Evolutionary conservation across 352 stramenopile genomes (phyloP), one percentile per base, ranked within the genome.

Genomic region (Pythium aquatile): DNA sequence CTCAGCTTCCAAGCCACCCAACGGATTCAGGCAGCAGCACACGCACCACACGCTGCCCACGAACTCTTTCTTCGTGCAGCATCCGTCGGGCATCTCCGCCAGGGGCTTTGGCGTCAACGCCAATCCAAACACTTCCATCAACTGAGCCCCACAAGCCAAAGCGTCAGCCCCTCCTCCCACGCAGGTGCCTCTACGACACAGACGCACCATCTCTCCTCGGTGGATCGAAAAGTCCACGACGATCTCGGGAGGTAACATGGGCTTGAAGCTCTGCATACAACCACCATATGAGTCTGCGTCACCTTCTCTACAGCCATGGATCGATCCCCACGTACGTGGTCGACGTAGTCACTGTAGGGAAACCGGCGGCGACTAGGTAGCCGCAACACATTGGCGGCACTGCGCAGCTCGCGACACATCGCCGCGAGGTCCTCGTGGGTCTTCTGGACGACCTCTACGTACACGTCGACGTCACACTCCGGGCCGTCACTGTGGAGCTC

Each of bases 171-270:
- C 20, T 24, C 20, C 20, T 24, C 20, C 20, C 20, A 24, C 20
- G 20, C 20, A 24, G 20, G 20, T 24, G 20, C 20, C 20, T 24
- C 0, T 24, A 24, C 20, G 20, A 24, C 20, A 24, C 3, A 16
- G 6, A 29, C 68, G 24, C 55, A 95, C 85, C 74, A 95, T 54
- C 66, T 92, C 83, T 33, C 83, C 87, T 17, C 83, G 81, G 54
- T 93, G 80, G 40, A 95, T 82, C 9, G 87, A 95, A 57, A 94
- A 92, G 39, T 95, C 87, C 26, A 95, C 78, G 16, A 93, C 77
- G 26, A 94, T 70, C 65, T 93, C 85, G 1, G 75, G 75, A 9
- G 85, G 85, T 24, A 95, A 70, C 39, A 73, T 52, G 5, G 87
- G 77, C 61, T 93, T 88, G 65, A 94, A 95, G 16, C 72, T 79